Percentiles rank a stretch among this genome's conserved stretches.
Conservation (phyloP, 768 basidiomycete genomes). For the Pilatotrama ljubarskyi region DNA sequence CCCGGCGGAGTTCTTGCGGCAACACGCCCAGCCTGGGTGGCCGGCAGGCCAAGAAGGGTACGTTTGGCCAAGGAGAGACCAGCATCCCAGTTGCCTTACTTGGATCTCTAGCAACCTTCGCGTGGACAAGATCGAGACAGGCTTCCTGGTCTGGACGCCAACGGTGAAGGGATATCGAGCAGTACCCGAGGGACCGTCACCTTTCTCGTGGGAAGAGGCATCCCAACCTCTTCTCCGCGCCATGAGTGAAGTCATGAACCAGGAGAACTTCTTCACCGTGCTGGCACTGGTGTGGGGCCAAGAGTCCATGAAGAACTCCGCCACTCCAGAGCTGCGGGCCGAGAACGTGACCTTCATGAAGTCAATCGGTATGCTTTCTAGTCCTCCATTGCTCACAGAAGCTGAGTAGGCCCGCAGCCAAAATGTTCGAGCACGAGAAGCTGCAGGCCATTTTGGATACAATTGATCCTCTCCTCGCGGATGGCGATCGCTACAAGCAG, state of each 20-base stretch:
- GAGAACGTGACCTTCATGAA: constrained; percentile 53
- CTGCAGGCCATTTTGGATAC: constrained; percentile 54
- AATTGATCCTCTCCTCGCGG: constrained; percentile 62
- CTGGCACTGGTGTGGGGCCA: constrained; percentile 74
- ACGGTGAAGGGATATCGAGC: constrained; percentile 60
- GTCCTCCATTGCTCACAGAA: background rate
- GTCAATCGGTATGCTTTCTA: constrained; percentile 41
- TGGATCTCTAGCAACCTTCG: constrained; percentile 44
- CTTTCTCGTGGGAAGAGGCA: constrained; percentile 52
- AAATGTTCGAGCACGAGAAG: constrained; percentile 57
- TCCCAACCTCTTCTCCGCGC: constrained; percentile 53
- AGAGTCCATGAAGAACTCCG: constrained; percentile 64
- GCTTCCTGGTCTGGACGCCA: constrained; percentile 75
- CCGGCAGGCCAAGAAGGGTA: constrained; percentile 21
- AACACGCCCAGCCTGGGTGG: constrained; percentile 34
- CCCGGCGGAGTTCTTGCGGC: constrained; percentile 49
- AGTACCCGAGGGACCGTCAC: constrained; percentile 37
- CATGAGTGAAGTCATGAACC: constrained; percentile 47
- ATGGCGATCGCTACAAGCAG: constrained; percentile 81
- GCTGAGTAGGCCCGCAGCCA: constrained; percentile 46
- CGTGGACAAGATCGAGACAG: constrained; percentile 74
- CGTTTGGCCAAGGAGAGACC: background rate
- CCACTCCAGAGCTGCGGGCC: constrained; percentile 55
- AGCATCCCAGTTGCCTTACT: background rate
- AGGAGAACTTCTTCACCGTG: constrained; percentile 58